Base-by-base conservation (phyloP, 225 moss, liverwort and hornwort genomes). In the Pseudoscleropodium purum region DNA sequence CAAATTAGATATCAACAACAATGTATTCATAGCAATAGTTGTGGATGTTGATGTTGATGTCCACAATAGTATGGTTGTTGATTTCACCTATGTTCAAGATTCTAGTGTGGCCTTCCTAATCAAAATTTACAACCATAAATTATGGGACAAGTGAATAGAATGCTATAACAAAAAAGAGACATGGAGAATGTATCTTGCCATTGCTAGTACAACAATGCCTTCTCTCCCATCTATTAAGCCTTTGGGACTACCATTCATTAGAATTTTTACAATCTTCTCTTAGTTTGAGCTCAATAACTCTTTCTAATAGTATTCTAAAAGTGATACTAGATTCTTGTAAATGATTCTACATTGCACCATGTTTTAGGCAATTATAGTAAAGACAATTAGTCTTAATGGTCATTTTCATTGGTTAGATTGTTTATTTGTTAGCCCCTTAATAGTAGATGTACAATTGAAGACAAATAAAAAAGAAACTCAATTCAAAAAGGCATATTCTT, bases 281-380 rank as follows among this genome's bases (percentile, higher is more conserved):
- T 26, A 26, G 4, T n/a, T 59, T 57, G 25, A 39, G 1, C 3
- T 39, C 39, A 80, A 26, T 0, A 10, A 29, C 0, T 13, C 2
- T 10, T 59, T 4, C 1, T 17, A 3, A 74, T 29, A 45, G 11
- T 59, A 39, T 80, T 15, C 39, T 7, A 59, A 12, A 18, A 29
- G 2, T 29, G 2, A 26, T 26, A 18, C 5, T 4, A 18, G 11
- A 7, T n/a, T 1, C 11, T 18, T 27, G 3, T 39, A 2, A 5
- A 80, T 60, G 18, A 29, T 30, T 56, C 19, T 13, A 30, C 47
- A 47, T 31, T 75, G 6, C 0, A 60, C 7, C 3, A 81, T 57
- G 0, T 29, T 39, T 41, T 29, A 26, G 5, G 21, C 29, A 62
- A 60, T 9, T 43, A 8, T 29, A 0, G 3, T 31, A 43, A 81